Conservation (phyloP, 352 stramenopile species). For the Globisporangium solare region DNA sequence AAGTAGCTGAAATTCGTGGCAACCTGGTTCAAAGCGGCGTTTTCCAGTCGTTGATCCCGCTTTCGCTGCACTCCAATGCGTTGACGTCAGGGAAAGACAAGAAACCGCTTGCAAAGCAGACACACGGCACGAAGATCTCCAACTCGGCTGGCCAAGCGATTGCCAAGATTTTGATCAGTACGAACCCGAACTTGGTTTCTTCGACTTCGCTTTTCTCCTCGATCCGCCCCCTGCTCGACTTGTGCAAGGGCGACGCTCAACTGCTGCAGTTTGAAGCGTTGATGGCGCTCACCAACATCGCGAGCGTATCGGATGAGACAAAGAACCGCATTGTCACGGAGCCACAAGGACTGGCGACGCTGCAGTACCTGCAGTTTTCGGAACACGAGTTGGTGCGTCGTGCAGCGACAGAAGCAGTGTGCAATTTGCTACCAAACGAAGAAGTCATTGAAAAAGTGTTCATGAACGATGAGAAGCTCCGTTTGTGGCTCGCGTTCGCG, state of each 20-base stretch:
- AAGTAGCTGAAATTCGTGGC: conserved; percentile 57
- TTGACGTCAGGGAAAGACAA: conserved; percentile 11
- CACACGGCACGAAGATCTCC: conserved; percentile 81
- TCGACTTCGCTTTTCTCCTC: conserved; percentile 75
- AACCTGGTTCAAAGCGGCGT: conserved; percentile 78
- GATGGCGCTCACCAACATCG: conserved; percentile 98
- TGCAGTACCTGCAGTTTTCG: conserved; percentile 94
- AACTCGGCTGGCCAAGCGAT: conserved; percentile 89
- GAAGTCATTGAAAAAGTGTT: conserved; percentile 93
- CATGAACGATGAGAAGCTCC: conserved; percentile 89
- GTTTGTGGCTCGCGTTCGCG: conserved; percentile 93
- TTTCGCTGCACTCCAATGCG: conserved; percentile 27
- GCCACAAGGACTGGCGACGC: conserved; percentile 62
- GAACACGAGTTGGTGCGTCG: conserved; percentile 96
- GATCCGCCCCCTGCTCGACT: conserved; percentile 85
- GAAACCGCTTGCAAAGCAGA: conserved; percentile 33
- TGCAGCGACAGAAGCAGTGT: conserved; percentile 95
- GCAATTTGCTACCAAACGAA: conserved; percentile 94
- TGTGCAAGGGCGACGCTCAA: conserved; percentile 94
- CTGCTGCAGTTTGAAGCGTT: conserved; percentile 90
- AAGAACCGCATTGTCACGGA: conserved; percentile 86
- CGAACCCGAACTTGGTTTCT: conserved; percentile 90
- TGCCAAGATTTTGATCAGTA: conserved; percentile 96
- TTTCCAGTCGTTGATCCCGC: conserved; percentile 66
- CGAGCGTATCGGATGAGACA: conserved; percentile 90